A percentile compares a stretch with the other conserved stretches of the same genome.
These are phyloP conservation scores for Aspergillus sp. DNA, from an alignment of 2,329 filamentous ascomycete genomes.

Conservation along the genomic window DNA sequence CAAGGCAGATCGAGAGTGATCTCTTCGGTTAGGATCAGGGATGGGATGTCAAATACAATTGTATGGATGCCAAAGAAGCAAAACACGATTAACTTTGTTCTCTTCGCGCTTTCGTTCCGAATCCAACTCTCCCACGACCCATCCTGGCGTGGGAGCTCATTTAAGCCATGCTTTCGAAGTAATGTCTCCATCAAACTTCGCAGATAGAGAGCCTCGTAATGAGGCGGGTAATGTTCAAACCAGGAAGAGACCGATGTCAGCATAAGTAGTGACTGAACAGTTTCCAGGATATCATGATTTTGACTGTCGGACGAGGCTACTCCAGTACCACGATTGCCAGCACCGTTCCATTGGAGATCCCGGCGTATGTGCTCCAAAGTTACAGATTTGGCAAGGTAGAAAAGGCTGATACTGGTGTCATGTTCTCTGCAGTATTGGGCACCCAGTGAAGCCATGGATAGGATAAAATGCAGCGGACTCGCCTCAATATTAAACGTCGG, in stretches of 20 bases:
- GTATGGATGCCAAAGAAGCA: conserved; percentile 39
- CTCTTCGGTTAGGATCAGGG: conserved; percentile 33
- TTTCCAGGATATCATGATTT: conserved; percentile 29
- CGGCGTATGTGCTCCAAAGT: conserved; percentile 33
- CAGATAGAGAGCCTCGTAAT: conserved; percentile 29
- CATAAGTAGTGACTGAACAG: conserved; percentile 29
- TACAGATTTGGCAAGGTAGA: conserved; percentile 32
- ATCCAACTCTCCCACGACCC: conserved; percentile 36
- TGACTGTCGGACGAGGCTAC: conserved; percentile 5
- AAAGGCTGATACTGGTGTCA: conserved; percentile 33
- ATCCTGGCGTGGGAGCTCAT: conserved; percentile 28
- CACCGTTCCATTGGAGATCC: conserved; percentile 24
- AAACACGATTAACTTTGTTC: conserved; percentile 34
- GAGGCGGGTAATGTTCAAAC: conserved; percentile 33
- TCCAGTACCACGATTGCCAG: neutral
- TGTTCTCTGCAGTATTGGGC: conserved; percentile 35
- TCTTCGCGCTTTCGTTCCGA: conserved; percentile 29
- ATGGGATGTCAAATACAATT: conserved; percentile 36
- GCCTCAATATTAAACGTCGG: conserved; percentile 30
- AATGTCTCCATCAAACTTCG: conserved; percentile 32
- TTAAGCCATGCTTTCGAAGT: conserved; percentile 28
- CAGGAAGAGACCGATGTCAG: conserved; percentile 31
- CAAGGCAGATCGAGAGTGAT: conserved; percentile 32
- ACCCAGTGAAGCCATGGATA: conserved; percentile 34
- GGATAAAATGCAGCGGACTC: conserved; percentile 25